These are phyloP conservation scores for Periglandula ipomoeae DNA, from an alignment of 2,329 filamentous ascomycete genomes.

Conservation along the genomic window DNA sequence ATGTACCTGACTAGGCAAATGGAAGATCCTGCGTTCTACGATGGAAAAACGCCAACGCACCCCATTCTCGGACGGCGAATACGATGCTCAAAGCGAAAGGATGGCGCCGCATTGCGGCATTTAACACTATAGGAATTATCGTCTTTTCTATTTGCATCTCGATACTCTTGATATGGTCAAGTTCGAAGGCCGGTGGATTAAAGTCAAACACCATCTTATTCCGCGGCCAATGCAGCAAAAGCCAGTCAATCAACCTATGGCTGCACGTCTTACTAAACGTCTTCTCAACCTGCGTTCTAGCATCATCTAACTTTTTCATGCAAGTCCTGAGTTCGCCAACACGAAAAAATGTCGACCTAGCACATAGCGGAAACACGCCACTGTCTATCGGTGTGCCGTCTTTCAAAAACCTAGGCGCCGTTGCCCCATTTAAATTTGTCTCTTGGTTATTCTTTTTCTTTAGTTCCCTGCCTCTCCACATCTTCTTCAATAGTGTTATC, in stretches of 20 bases:
- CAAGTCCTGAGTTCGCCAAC: constrained; percentile 41
- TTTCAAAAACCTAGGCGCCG: too few relatives aligned
- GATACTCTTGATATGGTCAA: too few relatives aligned
- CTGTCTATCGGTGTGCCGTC: constrained; percentile 28
- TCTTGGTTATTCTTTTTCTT: constrained; percentile 14
- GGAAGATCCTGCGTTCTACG: too few relatives aligned
- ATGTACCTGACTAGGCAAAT: too few relatives aligned
- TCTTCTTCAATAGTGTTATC: constrained; percentile 15
- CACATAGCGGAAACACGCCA: background rate
- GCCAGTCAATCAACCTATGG: constrained; percentile 11
- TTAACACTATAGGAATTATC: too few relatives aligned
- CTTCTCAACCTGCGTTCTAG: constrained; percentile 33
- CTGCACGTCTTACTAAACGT: constrained; percentile 39
- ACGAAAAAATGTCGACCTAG: constrained; percentile 34
- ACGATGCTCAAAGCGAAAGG: too few relatives aligned
- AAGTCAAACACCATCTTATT: constrained; percentile 3
- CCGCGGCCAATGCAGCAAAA: constrained; percentile 10
- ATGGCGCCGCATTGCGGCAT: too few relatives aligned
- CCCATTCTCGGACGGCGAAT: too few relatives aligned
- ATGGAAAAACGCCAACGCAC: too few relatives aligned
- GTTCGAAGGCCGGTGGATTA: background rate
- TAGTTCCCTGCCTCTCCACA: constrained; percentile 18
- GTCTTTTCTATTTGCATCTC: too few relatives aligned
- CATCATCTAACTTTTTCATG: constrained; percentile 41
- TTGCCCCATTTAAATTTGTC: too few relatives aligned